Conservation (phyloP, 2,329 filamentous ascomycete species). For the Colletotrichum chlorophyti region DNA sequence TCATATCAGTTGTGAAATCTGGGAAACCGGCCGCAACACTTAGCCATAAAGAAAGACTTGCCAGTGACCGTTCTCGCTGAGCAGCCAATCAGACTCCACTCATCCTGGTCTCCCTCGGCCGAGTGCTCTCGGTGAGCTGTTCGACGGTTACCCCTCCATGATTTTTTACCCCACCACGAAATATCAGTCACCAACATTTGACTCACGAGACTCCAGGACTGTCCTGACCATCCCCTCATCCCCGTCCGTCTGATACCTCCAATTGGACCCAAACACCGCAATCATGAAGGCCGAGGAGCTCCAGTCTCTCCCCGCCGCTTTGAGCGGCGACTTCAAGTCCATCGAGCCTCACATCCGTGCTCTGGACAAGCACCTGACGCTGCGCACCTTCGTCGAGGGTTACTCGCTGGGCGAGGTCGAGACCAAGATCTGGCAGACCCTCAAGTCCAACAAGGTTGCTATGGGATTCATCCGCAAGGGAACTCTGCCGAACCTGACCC, state of each 20-base stretch:
- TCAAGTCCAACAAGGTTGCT: conserved; percentile 85
- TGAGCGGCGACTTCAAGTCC: conserved; percentile 78
- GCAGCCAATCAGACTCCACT: neutral
- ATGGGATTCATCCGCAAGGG: conserved; percentile 82
- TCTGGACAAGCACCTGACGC: conserved; percentile 85
- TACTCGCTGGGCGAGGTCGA: conserved; percentile 81
- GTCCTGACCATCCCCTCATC: conserved; percentile 1
- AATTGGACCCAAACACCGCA: conserved; percentile 26
- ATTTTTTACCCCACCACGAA: conserved; percentile 29
- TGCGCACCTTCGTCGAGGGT: conserved; percentile 85
- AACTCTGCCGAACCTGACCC: conserved; percentile 75
- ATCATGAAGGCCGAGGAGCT: conserved; percentile 66
- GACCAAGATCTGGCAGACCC: conserved; percentile 80
- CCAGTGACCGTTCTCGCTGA: neutral
- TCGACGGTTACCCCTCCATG: conserved; percentile 26
- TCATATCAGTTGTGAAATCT: neutral
- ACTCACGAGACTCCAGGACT: conserved; percentile 29
- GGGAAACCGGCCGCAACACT: no score
- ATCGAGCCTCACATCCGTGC: conserved; percentile 77
- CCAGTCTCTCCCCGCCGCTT: conserved; percentile 55
- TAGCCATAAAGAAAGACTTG: no score
- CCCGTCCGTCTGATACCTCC: conserved; percentile 11
- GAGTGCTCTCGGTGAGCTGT: conserved; percentile 18
- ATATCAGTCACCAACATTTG: conserved; percentile 29
- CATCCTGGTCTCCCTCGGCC: neutral